Evolutionary conservation across 2,329 filamentous ascomycete genomes (phyloP).

Genomic region (Plectosphaerella cucumerina): DNA sequence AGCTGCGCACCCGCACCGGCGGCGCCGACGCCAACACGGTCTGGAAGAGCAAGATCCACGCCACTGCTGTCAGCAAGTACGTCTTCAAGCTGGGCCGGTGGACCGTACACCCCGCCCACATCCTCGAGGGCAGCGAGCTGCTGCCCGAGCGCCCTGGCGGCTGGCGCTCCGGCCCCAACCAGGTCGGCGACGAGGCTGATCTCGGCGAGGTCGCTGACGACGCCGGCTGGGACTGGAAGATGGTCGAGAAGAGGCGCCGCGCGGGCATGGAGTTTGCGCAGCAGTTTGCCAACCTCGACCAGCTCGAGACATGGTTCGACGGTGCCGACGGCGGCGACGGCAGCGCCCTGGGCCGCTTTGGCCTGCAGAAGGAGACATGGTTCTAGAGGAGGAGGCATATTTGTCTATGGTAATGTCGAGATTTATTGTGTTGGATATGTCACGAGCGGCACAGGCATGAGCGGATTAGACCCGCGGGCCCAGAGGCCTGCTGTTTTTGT

Average conservation of each 20-base stretch:
- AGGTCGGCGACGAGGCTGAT: conserved; percentile 34
- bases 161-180: conserved; percentile 46
- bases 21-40: conserved; percentile 30
- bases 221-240: conserved; percentile 53
- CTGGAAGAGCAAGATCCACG: conserved; percentile 63
- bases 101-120: conserved; percentile 77
- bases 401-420: background rate
- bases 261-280: conserved; percentile 51
- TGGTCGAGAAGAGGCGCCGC: conserved; percentile 50
- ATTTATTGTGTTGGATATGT: background rate
- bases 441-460: background rate
- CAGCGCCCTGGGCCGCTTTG: conserved; percentile 47
- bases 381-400: background rate
- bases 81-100: conserved; percentile 78
- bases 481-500: background rate
- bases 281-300: conserved; percentile 55
- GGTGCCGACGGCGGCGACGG: conserved; percentile 46
- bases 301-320: conserved; percentile 46
- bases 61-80: conserved; percentile 73
- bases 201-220: conserved; percentile 27
- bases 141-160: conserved; percentile 70
- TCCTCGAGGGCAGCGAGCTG: conserved; percentile 67
- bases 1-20: conserved; percentile 18
- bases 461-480: background rate
- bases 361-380: conserved; percentile 23